Percentiles rank a stretch among this genome's conserved stretches.
These are phyloP conservation scores for Paspalum notatum DNA, from an alignment of 176 grass and related monocot species.

Conservation along the genomic window DNA sequence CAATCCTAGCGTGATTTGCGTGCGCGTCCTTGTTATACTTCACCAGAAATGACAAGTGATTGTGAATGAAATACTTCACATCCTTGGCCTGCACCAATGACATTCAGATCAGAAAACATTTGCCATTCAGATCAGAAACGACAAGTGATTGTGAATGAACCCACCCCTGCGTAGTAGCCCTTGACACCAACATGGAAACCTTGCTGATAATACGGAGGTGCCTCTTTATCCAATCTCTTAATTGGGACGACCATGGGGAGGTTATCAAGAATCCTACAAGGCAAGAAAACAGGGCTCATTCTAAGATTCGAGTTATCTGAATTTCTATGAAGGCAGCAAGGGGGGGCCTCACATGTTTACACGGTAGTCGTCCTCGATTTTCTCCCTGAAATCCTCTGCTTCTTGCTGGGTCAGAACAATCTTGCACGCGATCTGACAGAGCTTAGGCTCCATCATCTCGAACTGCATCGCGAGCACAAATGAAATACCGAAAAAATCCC, in stretches of 20 bases:
- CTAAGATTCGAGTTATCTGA: not conserved
- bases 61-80: constrained; percentile 68
- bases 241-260: constrained; percentile 72
- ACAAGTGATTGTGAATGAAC: constrained; percentile 1
- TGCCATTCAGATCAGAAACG: not conserved
- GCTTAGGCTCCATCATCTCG: constrained; percentile 76
- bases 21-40: constrained; percentile 70
- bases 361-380: constrained; percentile 78
- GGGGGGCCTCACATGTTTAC: constrained; percentile 74
- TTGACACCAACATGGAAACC: constrained; percentile 73
- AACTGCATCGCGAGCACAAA: constrained; percentile 54
- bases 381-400: constrained; percentile 68
- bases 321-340: not conserved
- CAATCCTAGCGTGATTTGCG: constrained; percentile 74
- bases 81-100: constrained; percentile 74
- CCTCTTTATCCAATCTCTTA: constrained; percentile 51
- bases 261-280: constrained; percentile 83
- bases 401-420: constrained; percentile 50
- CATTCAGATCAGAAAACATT: not conserved
- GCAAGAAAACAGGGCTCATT: constrained; percentile 3
- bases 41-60: constrained; percentile 78
- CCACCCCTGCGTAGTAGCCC: constrained; percentile 58
- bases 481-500: not conserved
- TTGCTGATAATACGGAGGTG: constrained; percentile 55
- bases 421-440: constrained; percentile 80